These are phyloP conservation scores for Castanospermum australe DNA, from an alignment of 306 rosid species.

Conservation along the genomic window DNA sequence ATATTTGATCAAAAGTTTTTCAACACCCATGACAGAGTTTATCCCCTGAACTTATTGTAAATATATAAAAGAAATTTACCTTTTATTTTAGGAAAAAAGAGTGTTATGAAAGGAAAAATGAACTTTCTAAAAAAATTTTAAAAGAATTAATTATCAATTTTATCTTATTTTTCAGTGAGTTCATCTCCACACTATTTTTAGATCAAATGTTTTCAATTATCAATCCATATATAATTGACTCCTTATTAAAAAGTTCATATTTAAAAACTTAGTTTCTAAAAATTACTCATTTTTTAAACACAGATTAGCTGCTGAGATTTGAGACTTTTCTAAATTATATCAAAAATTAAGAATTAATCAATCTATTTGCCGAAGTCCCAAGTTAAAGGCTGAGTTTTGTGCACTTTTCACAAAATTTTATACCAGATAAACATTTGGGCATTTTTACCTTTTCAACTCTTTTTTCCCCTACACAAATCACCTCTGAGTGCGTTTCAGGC, in stretches of 20 bases:
- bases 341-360: background rate
- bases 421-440: background rate
- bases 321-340: background rate
- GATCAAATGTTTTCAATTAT: too few relatives aligned
- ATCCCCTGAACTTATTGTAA: too few relatives aligned
- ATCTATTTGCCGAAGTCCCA: background rate
- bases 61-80: background rate
- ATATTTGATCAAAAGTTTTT: too few relatives aligned
- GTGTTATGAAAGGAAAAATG: background rate
- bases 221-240: too few relatives aligned
- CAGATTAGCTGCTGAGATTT: background rate
- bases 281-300: background rate
- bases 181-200: background rate
- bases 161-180: background rate
- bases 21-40: too few relatives aligned
- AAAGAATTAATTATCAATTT: background rate
- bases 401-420: background rate
- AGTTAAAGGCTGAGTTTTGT: background rate
- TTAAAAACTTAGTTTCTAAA: background rate
- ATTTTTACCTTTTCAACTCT: background rate
- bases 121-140: too few relatives aligned
- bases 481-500: background rate
- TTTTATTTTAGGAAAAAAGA: background rate
- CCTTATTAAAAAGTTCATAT: too few relatives aligned
- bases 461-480: background rate